A percentile compares a stretch with the other conserved stretches of the same genome.
Evolutionary conservation across 371 early-diverging fungal genomes (phyloP).

Genomic region (Nematocida sp.): DNA sequence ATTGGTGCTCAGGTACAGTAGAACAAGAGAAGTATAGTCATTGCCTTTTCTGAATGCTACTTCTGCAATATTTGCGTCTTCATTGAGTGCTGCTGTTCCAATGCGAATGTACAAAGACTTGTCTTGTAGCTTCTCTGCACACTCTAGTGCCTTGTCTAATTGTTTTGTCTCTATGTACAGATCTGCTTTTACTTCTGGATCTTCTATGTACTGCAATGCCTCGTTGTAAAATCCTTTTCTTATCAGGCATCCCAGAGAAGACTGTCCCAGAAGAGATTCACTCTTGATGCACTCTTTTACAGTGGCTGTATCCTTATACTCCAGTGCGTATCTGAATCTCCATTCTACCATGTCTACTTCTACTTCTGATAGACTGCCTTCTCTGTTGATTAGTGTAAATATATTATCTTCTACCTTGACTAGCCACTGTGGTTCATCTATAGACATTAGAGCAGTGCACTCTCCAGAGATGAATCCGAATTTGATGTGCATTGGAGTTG

Average conservation of each 20-base stretch:
- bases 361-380: conserved; percentile 67
- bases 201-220: conserved; percentile 90
- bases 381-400: conserved; percentile 74
- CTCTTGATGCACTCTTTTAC: conserved; percentile 82
- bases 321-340: conserved; percentile 84
- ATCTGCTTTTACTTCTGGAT: conserved; percentile 82
- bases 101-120: conserved; percentile 38
- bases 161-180: conserved; percentile 64
- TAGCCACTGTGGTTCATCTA: conserved; percentile 83
- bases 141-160: conserved; percentile 50
- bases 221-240: conserved; percentile 92
- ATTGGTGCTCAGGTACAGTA: conserved; percentile 56
- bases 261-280: conserved; percentile 86
- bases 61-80: conserved; percentile 56
- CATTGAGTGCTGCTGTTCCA: conserved; percentile 38
- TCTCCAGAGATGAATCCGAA: conserved; percentile 80
- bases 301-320: conserved; percentile 76
- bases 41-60: conserved; percentile 48
- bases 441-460: conserved; percentile 81
- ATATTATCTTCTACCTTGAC: conserved; percentile 74
- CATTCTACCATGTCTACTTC: conserved; percentile 89
- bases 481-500: conserved; percentile 92
- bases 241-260: conserved; percentile 89
- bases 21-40: conserved; percentile 52
- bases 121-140: conserved; percentile 22